Percentiles rank a stretch among this genome's conserved stretches.
Evolutionary conservation across 306 rosid species (phyloP).

Genomic region (Luffa aegyptiaca): DNA sequence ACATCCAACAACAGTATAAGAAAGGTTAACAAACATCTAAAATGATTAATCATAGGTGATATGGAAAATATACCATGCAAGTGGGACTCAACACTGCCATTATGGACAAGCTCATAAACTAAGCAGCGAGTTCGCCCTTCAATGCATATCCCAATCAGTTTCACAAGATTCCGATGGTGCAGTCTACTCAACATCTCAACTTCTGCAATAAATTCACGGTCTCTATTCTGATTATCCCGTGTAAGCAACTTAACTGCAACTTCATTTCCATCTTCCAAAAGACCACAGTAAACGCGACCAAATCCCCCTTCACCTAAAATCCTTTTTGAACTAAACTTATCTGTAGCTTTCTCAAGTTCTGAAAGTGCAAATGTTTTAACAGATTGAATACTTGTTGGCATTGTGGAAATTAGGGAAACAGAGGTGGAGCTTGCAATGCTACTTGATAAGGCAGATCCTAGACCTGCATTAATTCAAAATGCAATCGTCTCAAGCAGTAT

Average conservation of each 20-base stretch:
- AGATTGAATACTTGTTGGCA: constrained; percentile 62
- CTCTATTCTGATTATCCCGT: constrained; percentile 60
- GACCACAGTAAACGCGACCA: constrained; percentile 81
- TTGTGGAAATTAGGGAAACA: constrained; percentile 52
- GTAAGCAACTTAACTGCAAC: constrained; percentile 87
- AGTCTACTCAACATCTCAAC: constrained; percentile 89
- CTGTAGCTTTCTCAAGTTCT: constrained; percentile 84
- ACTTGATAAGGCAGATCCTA: constrained; percentile 55
- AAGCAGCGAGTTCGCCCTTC: constrained; percentile 75
- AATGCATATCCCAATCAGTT: constrained; percentile 81
- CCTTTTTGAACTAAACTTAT: constrained; percentile 61
- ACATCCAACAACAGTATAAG: background rate
- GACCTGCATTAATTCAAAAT: constrained; percentile 37
- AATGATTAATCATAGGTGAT: background rate
- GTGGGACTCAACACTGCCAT: constrained; percentile 97
- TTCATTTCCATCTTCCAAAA: constrained; percentile 73
- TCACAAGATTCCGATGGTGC: constrained; percentile 98
- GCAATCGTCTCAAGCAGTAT: constrained; percentile 3
- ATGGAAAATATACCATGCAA: constrained; percentile 62
- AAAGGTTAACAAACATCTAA: background rate
- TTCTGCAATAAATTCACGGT: constrained; percentile 75
- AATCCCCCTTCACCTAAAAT: constrained; percentile 95
- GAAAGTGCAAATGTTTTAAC: constrained; percentile 66
- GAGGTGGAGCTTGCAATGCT: constrained; percentile 78
- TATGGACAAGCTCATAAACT: constrained; percentile 82